A percentile compares a stretch with the other conserved stretches of the same genome.
phyloP scores from a whole-genome alignment of 192 early-diverging fungal species.

The Glomus cerebriforme region DNA sequence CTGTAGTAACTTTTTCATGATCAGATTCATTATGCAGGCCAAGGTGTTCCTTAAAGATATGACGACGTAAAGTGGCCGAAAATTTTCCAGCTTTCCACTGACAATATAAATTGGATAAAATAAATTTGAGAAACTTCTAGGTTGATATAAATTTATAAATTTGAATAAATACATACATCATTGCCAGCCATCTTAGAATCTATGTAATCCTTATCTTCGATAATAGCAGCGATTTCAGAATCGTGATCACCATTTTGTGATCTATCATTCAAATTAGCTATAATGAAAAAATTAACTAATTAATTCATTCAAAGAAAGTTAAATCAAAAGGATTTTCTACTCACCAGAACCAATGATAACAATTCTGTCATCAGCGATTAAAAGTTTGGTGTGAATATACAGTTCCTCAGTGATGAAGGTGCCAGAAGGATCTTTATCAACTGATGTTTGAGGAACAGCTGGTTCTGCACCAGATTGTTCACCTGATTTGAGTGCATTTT shows the following conservation, averaged over 20 bases:
- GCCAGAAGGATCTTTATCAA: background rate
- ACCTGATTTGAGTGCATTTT: background rate
- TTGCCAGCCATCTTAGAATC: constrained; percentile 71
- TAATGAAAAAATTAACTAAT: background rate
- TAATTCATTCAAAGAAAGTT: background rate
- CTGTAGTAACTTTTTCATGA: constrained; percentile 37
- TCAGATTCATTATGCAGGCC: constrained; percentile 60
- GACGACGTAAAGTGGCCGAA: constrained; percentile 69
- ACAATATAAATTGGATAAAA: background rate
- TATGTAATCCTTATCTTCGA: constrained; percentile 76
- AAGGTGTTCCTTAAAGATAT: constrained; percentile 83
- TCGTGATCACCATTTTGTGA: constrained; percentile 85
- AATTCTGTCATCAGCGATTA: constrained; percentile 84
- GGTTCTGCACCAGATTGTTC: background rate
- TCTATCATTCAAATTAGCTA: constrained; percentile 84
- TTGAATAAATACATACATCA: constrained; percentile 40
- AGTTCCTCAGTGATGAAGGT: constrained; percentile 77
- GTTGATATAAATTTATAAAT: background rate
- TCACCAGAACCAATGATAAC: constrained; percentile 76
- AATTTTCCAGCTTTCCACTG: constrained; percentile 72
- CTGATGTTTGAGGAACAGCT: background rate
- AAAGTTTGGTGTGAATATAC: constrained; percentile 86
- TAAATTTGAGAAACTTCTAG: background rate
- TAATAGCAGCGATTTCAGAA: constrained; percentile 85
- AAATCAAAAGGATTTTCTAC: background rate